Conservation (phyloP, 164 flowering plant species). For the Magnolia kwangsiensis region DNA sequence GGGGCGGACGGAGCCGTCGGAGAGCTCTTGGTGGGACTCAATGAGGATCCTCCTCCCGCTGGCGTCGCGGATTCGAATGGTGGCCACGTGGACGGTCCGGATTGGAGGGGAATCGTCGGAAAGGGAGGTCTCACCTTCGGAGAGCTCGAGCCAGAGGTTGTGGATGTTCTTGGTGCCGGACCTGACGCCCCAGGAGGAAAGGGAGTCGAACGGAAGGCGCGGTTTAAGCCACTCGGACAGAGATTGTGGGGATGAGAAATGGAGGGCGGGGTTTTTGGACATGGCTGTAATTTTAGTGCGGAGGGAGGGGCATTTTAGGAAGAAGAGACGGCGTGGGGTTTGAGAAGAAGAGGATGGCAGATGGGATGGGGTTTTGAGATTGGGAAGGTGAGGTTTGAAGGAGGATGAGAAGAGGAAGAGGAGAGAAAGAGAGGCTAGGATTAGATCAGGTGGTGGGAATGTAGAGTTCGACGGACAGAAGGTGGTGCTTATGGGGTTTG, state of each 20-base stretch:
- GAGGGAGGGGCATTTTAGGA: background rate
- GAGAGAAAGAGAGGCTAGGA: constrained; percentile 37
- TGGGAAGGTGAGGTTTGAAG: constrained; percentile 25
- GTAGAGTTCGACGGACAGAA: background rate
- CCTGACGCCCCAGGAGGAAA: constrained; percentile 76
- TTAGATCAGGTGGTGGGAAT: constrained; percentile 15
- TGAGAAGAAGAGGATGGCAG: constrained; percentile 23
- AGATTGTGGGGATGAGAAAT: constrained; percentile 64
- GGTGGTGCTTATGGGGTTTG: too few species aligned
- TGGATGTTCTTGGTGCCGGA: constrained; percentile 96
- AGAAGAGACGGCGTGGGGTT: constrained; percentile 16
- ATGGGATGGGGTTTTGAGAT: constrained; percentile 20
- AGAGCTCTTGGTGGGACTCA: constrained; percentile 75
- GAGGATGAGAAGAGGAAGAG: constrained; percentile 26
- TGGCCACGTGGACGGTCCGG: constrained; percentile 67
- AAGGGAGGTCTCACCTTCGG: constrained; percentile 72
- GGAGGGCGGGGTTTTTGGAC: constrained; percentile 1
- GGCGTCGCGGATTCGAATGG: constrained; percentile 41
- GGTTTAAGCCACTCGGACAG: constrained; percentile 85
- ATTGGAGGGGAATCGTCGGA: constrained; percentile 67
- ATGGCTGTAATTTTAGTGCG: background rate
- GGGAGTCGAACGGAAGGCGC: constrained; percentile 59
- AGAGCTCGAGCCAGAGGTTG: constrained; percentile 88
- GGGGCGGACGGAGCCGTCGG: constrained; percentile 59
- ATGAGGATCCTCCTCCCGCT: constrained; percentile 32